Base-by-base conservation (phyloP, 139 green algal genomes). In the Chlorella sp. region DNA sequence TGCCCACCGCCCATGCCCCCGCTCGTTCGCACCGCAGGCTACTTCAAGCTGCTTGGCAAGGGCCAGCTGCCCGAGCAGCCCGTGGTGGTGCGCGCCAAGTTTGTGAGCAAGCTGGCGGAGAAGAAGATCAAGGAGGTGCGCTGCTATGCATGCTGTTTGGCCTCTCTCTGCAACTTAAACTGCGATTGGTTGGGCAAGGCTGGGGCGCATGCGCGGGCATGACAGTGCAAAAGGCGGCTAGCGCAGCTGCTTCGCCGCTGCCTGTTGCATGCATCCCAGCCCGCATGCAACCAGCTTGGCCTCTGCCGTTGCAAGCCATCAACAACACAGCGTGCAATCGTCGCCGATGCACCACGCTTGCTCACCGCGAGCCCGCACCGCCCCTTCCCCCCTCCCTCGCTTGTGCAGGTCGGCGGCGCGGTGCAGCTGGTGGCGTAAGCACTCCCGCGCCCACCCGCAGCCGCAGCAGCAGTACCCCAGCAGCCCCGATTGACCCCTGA, bases 41-140 rank as follows among this genome's bases (percentile, higher is more conserved):
- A 95, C 85, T 96, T 94, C 90, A 98, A 98, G 94, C 94, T 97
- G 83, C 90, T 99, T 76, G 98, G 98, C 88, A 99, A 99, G 94
- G 98, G 98, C 38, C 87, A 97, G 86, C 93, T 99, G 82, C 98
- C 97, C 28, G 62, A 92, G 76, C 96, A 98, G 93, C 97, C 98
- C 13, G 86, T 99, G 78, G 92, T 99, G 18, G 97, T 99, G 44
- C 97, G 96, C 89, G 96, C 96, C 89, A 99, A 98, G 94, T 99
- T 99, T 88, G 93, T 99, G 85, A 96, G 87, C 87, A 98, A 99
- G 91, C 91, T 98, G 81, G 98, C 98, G 70, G 96, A 99, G 95
- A 93, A 95, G 88, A 99, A 98, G 94, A 99, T 99, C 91, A 98
- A 98, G 93, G 97, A 95, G 81, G 98, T 92, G 34, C 96, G 98